Conservation (phyloP, 306 rosid species). For the Morella rubra region DNA sequence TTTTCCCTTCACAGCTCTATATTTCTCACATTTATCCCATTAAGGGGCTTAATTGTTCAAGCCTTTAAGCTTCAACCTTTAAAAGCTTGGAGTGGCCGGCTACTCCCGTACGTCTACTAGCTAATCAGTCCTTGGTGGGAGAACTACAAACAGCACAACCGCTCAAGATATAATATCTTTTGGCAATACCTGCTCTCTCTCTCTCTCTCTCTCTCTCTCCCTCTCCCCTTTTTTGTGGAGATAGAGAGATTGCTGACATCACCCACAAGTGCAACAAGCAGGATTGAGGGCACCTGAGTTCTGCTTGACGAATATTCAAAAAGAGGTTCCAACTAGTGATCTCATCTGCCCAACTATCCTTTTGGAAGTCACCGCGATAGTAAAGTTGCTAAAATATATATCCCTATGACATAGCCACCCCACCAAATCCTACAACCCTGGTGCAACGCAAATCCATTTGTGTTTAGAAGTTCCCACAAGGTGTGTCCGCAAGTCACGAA, state of each 20-base stretch:
- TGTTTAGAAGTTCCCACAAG: background rate
- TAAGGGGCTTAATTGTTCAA: too few relatives aligned
- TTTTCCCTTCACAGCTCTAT: too few relatives aligned
- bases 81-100: background rate
- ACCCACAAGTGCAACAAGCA: background rate
- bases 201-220: background rate
- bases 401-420: conserved; percentile 11
- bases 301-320: background rate
- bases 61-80: too few relatives aligned
- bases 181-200: background rate
- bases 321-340: background rate
- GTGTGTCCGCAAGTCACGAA: background rate
- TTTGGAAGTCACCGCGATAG: background rate
- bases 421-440: conserved; percentile 23
- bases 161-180: background rate
- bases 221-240: background rate
- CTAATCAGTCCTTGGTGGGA: background rate
- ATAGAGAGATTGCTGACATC: background rate
- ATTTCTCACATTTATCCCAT: too few relatives aligned
- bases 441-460: conserved; percentile 10
- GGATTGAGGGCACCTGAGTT: background rate
- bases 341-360: background rate
- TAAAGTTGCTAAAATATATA: background rate
- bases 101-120: background rate
- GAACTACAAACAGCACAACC: too few relatives aligned